A percentile compares a stretch with the other conserved stretches of the same genome.
These are phyloP conservation scores for Globisporangium nagaii DNA, from an alignment of 352 stramenopile species.

Conservation along the genomic window DNA sequence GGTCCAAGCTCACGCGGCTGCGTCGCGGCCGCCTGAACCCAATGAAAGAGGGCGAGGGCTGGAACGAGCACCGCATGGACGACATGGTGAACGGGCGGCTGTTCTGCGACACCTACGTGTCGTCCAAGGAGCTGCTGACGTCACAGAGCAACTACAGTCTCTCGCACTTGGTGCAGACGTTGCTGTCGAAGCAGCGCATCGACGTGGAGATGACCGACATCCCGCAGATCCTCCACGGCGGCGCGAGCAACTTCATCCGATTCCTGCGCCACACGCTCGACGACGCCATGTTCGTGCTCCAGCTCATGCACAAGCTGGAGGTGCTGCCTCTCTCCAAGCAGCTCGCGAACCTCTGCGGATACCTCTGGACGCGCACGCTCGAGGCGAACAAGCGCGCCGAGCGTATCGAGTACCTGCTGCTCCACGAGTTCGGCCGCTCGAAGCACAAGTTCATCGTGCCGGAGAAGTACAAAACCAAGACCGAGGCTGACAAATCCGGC, in stretches of 20 bases:
- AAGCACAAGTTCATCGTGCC: slow-evolving; percentile 98
- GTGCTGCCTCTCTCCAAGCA: slow-evolving; percentile 98
- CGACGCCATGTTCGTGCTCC: slow-evolving; percentile 95
- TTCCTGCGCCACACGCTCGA: slow-evolving; percentile 94
- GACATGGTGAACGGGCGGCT: slow-evolving; percentile 92
- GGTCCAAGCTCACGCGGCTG: slow-evolving; percentile 81
- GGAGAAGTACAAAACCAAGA: slow-evolving; percentile 88
- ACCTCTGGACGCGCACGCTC: slow-evolving; percentile 96
- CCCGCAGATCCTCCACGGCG: slow-evolving; percentile 88
- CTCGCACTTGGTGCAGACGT: slow-evolving; percentile 89
- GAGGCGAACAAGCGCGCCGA: slow-evolving; percentile 96
- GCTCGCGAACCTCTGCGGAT: slow-evolving; percentile 97
- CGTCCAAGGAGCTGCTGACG: slow-evolving; percentile 94
- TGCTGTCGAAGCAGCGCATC: slow-evolving; percentile 83
- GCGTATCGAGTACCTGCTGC: slow-evolving; percentile 98
- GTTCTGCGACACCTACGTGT: slow-evolving; percentile 98
- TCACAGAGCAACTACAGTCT: slow-evolving; percentile 98
- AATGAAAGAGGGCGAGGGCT: slow-evolving; percentile 80
- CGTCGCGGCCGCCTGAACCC: slow-evolving; percentile 68
- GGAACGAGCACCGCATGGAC: slow-evolving; percentile 87
- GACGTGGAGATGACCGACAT: slow-evolving; percentile 96
- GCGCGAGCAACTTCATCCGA: slow-evolving; percentile 88
- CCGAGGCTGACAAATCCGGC: slow-evolving; percentile 50
- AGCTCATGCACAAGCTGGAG: slow-evolving; percentile 97
- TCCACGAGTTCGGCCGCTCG: slow-evolving; percentile 96